Conservation (phyloP, 1,284 basidiomycete genomes). For the Polyporus tsugae region DNA sequence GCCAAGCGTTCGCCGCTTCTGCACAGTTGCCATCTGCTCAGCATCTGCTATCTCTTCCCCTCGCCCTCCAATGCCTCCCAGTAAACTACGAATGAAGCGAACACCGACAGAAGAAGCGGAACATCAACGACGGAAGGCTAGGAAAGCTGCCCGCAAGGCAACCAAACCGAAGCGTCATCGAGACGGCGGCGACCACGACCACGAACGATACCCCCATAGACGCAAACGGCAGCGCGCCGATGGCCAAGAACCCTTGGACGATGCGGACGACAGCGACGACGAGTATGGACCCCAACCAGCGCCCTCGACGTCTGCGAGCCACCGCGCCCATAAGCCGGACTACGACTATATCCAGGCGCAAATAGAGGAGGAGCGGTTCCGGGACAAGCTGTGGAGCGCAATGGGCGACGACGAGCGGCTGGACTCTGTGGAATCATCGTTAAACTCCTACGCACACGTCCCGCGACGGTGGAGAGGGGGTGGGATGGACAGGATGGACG, state of each 20-base stretch:
- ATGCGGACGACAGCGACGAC: constrained; percentile 35
- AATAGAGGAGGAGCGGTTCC: constrained; percentile 69
- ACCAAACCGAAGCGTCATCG: constrained; percentile 40
- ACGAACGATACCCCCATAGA: neutral
- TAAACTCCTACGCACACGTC: constrained; percentile 74
- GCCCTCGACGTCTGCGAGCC: constrained; percentile 27
- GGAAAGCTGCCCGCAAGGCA: constrained; percentile 52
- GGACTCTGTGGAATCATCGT: constrained; percentile 64
- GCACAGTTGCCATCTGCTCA: too few relatives aligned
- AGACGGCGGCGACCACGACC: constrained; percentile 17
- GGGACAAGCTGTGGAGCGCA: constrained; percentile 74
- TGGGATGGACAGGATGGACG: constrained; percentile 46
- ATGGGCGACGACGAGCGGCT: constrained; percentile 74
- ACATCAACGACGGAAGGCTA: constrained; percentile 57
- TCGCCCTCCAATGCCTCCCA: neutral
- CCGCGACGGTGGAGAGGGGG: constrained; percentile 63
- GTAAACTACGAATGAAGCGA: constrained; percentile 72
- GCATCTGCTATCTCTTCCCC: neutral
- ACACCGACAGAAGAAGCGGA: constrained; percentile 74
- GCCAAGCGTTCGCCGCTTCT: neutral
- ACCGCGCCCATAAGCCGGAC: constrained; percentile 48
- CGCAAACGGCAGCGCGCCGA: constrained; percentile 31
- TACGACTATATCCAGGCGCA: constrained; percentile 60
- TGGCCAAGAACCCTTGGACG: neutral
- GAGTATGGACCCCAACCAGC: constrained; percentile 41